Conservation (phyloP, 768 basidiomycete genomes). For the Lactarius akahatsu region DNA sequence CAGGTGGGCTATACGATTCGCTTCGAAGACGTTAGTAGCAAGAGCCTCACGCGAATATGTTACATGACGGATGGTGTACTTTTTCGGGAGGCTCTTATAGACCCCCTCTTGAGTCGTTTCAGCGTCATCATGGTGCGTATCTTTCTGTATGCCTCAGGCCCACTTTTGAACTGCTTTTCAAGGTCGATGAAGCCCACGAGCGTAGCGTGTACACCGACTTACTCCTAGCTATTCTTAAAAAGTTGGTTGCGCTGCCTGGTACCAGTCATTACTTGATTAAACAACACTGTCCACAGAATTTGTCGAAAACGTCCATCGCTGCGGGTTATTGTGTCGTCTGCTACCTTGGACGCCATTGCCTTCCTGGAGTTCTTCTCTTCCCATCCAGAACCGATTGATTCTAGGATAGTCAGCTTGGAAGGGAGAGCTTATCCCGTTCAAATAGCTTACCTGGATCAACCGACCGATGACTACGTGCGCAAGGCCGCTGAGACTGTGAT, state of each 20-base stretch:
- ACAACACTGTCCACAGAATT: conserved; percentile 53
- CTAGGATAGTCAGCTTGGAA: conserved; percentile 84
- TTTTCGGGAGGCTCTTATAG: conserved; percentile 89
- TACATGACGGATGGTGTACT: conserved; percentile 99
- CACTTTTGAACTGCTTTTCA: conserved; percentile 1
- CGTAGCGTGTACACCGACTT: conserved; percentile 95
- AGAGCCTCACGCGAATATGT: conserved; percentile 81
- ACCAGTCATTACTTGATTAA: background rate
- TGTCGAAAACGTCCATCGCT: conserved; percentile 87
- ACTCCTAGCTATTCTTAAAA: conserved; percentile 87
- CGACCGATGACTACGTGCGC: conserved; percentile 75
- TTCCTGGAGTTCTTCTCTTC: conserved; percentile 88
- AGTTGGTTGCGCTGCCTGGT: conserved; percentile 46
- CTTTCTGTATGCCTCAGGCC: background rate
- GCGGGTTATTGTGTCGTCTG: conserved; percentile 90
- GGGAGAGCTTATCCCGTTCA: conserved; percentile 96
- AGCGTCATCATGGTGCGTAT: conserved; percentile 88
- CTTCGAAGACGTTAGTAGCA: conserved; percentile 90
- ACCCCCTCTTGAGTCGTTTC: conserved; percentile 88
- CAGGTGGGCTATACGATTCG: conserved; percentile 98
- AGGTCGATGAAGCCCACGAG: conserved; percentile 99
- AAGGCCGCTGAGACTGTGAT: conserved; percentile 82
- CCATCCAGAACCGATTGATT: conserved; percentile 60
- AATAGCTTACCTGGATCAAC: conserved; percentile 79
- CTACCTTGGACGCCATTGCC: conserved; percentile 89